Evolutionary conservation across 352 stramenopile species (phyloP).

Genomic region (Phytophthora boehmeriae): DNA sequence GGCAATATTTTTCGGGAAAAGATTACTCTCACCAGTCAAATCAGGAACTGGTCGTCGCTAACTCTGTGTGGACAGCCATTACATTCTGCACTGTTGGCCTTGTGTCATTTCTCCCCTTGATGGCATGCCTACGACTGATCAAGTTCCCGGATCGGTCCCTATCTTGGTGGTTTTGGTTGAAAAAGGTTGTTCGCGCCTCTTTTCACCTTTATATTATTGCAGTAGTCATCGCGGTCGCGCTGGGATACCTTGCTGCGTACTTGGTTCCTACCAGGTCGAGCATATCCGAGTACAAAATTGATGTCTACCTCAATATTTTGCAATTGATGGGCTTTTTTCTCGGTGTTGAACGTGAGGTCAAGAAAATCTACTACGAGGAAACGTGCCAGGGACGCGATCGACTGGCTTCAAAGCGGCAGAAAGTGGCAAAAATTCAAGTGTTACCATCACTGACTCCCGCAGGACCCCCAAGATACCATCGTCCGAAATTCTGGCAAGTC

Average conservation of each 20-base stretch:
- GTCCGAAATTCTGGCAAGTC: conserved; percentile 2
- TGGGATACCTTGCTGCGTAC: conserved; percentile 1
- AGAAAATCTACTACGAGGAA: conserved; percentile 27
- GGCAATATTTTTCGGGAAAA: conserved; percentile 20
- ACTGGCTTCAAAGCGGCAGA: neutral
- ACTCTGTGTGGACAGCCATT: conserved; percentile 13
- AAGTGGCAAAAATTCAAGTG: neutral
- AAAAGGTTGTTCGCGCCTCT: conserved; percentile 9
- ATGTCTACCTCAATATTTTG: conserved; percentile 27
- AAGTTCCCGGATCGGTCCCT: neutral
- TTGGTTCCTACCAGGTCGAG: neutral
- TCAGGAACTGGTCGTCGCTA: conserved; percentile 20
- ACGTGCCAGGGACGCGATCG: conserved; percentile 14
- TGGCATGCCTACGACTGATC: conserved; percentile 10
- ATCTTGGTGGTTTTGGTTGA: conserved; percentile 5
- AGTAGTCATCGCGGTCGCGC: neutral
- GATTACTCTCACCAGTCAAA: conserved; percentile 4
- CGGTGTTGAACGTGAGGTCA: neutral
- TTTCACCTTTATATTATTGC: conserved; percentile 4
- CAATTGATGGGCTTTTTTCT: conserved; percentile 18
- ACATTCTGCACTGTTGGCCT: conserved; percentile 11
- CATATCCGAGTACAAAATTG: conserved; percentile 13
- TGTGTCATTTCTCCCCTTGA: conserved; percentile 1
- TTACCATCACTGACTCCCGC: neutral
- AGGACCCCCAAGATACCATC: neutral